Base-by-base conservation (phyloP, 2,329 filamentous ascomycete genomes). In the Metarhizium rileyi region DNA sequence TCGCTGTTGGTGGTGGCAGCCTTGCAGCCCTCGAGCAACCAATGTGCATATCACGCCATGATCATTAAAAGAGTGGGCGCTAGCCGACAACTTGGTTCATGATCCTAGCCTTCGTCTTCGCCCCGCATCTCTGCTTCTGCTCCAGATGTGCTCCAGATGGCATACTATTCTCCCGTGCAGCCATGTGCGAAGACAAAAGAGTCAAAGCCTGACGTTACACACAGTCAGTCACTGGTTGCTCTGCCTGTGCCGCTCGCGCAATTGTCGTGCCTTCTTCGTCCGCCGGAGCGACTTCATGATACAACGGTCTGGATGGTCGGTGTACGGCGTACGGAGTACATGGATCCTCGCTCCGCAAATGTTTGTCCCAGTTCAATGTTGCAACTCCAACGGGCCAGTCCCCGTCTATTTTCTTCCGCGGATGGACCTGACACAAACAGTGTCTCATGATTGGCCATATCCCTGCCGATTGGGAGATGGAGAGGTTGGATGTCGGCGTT, bases 401-500 rank as follows among this genome's bases (percentile, higher is more conserved):
- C 18, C 36, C 9, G 38, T 25, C 38, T 3, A 23, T 3, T 42
- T 25, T 22, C 18, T n/a, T 5, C 30, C 27, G 27, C 12, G 27
- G 27, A 28, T 10, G 30, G 30, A 33, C 10, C 30, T 14, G 30
- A 33, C 30, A 14, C 30, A 12, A 33, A 14, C 16, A 43, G 27
- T 43, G 43, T 18, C 25, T 23, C 5, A 10, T 50, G 45, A 53
- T 53, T 53, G 53, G 52, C 33, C 40, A 49, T 20, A 14, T 36
- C 20, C 33, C 20, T 42, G 35, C 9, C 4, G n/a, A 28, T 20
- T n/a, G n/a, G n/a, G 35, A 43, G 43, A 35, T 22, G 41, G 36
- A n/a, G 35, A 44, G 40, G 33, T 28, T 47, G 35, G 30, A 14
- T 18, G 47, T 22, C 36, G 52, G 52, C 53, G 53, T 52, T 50